Conservation (phyloP, 1,284 basidiomycete species). For the Meira miltonrushii region DNA sequence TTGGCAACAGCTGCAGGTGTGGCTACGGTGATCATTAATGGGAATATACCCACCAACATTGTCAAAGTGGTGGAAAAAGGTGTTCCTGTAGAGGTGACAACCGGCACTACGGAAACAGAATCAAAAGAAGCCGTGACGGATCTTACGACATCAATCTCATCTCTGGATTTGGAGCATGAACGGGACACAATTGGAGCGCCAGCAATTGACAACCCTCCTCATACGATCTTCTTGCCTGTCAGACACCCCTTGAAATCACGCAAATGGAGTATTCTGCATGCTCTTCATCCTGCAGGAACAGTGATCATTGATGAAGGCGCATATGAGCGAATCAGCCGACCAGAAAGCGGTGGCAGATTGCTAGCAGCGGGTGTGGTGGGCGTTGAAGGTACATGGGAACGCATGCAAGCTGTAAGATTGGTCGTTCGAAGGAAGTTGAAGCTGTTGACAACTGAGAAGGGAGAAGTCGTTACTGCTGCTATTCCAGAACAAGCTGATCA, state of each 20-base stretch:
- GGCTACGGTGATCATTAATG: constrained; percentile 70
- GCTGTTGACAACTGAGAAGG: too few relatives aligned
- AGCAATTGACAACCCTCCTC: constrained; percentile 59
- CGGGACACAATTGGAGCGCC: constrained; percentile 29
- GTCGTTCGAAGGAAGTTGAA: constrained; percentile 59
- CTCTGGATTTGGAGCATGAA: constrained; percentile 19
- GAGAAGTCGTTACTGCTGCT: neutral
- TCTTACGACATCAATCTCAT: constrained; percentile 27
- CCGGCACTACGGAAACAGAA: neutral
- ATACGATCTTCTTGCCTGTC: constrained; percentile 81
- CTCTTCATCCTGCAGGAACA: constrained; percentile 77
- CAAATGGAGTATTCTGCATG: constrained; percentile 93
- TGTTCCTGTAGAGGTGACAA: constrained; percentile 13
- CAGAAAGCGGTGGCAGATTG: constrained; percentile 81
- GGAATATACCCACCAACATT: constrained; percentile 67
- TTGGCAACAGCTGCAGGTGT: constrained; percentile 93
- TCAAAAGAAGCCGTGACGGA: neutral
- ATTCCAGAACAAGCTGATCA: neutral
- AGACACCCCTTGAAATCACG: constrained; percentile 73
- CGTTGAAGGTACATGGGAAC: constrained; percentile 82
- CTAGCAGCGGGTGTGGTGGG: constrained; percentile 83
- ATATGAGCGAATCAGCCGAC: constrained; percentile 72
- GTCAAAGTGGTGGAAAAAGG: constrained; percentile 66
- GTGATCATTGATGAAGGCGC: constrained; percentile 86
- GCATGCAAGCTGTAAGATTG: constrained; percentile 86